Evolutionary conservation across 208 protist species (phyloP).

Genomic region (Leishmania braziliensis): DNA sequence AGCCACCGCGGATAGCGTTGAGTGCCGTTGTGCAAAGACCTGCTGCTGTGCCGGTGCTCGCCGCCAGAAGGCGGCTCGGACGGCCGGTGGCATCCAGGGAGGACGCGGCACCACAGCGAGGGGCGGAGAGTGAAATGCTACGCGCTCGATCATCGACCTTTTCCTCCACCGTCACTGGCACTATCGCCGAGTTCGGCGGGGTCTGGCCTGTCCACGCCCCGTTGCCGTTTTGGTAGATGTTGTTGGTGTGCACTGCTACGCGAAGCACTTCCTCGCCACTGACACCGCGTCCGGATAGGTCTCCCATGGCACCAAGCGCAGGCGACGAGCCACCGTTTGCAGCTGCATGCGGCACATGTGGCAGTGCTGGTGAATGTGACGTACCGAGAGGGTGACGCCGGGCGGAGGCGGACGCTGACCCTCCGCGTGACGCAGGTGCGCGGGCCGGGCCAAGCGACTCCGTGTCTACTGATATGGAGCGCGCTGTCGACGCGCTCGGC

Average conservation of each 20-base stretch:
- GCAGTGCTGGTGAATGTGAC: conserved; percentile 2
- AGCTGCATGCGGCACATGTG: conserved; percentile 3
- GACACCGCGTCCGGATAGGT: background rate
- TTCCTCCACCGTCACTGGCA: conserved; percentile 4
- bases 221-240: conserved; percentile 14
- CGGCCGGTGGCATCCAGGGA: conserved; percentile 19
- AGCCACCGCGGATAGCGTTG: conserved; percentile 13
- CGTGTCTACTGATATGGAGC: conserved; percentile 26
- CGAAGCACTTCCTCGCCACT: conserved; percentile 4
- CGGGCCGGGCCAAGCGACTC: conserved; percentile 21
- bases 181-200: background rate
- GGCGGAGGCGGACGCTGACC: conserved; percentile 20
- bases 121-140: conserved; percentile 24
- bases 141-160: conserved; percentile 15
- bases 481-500: conserved; percentile 20
- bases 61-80: conserved; percentile 14
- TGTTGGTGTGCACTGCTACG: background rate
- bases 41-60: conserved; percentile 1
- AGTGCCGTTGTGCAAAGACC: conserved; percentile 10
- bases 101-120: conserved; percentile 19
- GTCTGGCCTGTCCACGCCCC: conserved; percentile 2
- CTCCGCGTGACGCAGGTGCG: conserved; percentile 16
- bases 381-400: conserved; percentile 16
- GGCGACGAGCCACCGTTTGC: background rate
- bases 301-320: conserved; percentile 8